Evolutionary conservation across 129 eudicot species (phyloP).

Genomic region (Escallonia rubra): DNA sequence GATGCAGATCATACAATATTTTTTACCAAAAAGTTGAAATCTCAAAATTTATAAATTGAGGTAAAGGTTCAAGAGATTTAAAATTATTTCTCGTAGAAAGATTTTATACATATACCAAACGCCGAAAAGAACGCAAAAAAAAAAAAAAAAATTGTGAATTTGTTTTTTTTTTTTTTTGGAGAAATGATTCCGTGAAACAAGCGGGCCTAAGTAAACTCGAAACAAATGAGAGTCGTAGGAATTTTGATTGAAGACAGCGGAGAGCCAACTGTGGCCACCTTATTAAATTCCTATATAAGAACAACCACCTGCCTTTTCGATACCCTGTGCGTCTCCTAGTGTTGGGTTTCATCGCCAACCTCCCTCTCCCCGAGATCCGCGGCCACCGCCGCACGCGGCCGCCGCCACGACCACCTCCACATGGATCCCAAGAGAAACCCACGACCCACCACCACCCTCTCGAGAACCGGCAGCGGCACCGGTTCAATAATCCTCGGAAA

Average conservation of each 20-base stretch:
- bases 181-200: neutral
- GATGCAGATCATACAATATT: no score
- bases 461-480: conserved; percentile 40
- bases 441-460: conserved; percentile 21
- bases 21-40: no score
- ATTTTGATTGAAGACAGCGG: neutral
- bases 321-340: neutral
- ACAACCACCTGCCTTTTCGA: no score
- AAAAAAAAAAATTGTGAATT: neutral
- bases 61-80: no score
- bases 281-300: neutral
- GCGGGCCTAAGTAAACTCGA: neutral
- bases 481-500: conserved; percentile 48
- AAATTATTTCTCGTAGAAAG: no score
- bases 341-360: neutral
- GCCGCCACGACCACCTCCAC: neutral
- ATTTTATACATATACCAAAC: no score
- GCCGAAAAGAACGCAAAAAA: neutral
- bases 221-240: neutral
- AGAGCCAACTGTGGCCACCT: neutral
- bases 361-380: neutral
- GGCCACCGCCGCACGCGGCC: conserved; percentile 11
- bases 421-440: conserved; percentile 18
- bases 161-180: neutral
- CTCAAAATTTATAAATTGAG: no score